phyloP scores from a whole-genome alignment of 495 filamentous ascomycete genomes.

The Lasiosphaeria ovina region DNA sequence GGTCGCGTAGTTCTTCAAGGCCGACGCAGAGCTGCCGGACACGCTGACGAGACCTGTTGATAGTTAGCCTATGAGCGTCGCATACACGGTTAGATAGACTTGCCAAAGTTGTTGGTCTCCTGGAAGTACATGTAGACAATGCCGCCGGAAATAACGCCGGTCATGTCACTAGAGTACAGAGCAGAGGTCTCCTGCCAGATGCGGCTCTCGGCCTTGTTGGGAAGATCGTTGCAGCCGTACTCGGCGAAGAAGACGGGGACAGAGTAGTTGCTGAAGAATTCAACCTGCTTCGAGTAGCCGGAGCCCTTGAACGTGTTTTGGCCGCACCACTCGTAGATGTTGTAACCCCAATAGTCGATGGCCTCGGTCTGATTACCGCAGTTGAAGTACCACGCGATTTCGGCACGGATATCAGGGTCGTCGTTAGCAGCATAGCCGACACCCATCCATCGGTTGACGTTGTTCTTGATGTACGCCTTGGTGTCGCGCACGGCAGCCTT shows the following conservation, averaged over 20 bases:
- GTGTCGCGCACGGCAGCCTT: slow-evolving; percentile 95
- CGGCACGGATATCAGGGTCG: slow-evolving; percentile 69
- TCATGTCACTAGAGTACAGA: slow-evolving; percentile 80
- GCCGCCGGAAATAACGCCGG: slow-evolving; percentile 81
- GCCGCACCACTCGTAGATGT: slow-evolving; percentile 98
- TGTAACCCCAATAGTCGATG: slow-evolving; percentile 98
- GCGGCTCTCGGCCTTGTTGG: slow-evolving; percentile 60
- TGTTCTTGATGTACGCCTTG: slow-evolving; percentile 84
- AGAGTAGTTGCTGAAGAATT: slow-evolving; percentile 81
- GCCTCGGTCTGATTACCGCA: slow-evolving; percentile 63
- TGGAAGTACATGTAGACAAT: slow-evolving; percentile 98
- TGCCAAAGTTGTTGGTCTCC: slow-evolving; percentile 84
- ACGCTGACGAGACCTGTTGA: slow-evolving; percentile 62
- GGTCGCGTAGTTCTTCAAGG: slow-evolving; percentile 69
- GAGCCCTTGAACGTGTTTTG: slow-evolving; percentile 68
- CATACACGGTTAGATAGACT: slow-evolving; percentile 5
- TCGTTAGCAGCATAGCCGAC: slow-evolving; percentile 97
- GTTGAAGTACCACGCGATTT: slow-evolving; percentile 90
- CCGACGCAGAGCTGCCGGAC: slow-evolving; percentile 54
- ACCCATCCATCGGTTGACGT: slow-evolving; percentile 75
- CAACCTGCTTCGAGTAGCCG: slow-evolving; percentile 73
- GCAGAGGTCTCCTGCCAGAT: slow-evolving; percentile 82
- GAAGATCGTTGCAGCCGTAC: slow-evolving; percentile 80
- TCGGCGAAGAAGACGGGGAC: slow-evolving; percentile 97
- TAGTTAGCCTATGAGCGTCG: neutral